Evolutionary conservation across 495 filamentous ascomycete species (phyloP), one percentile per base, ranked within the genome.

Genomic region (Podospora sp.): DNA sequence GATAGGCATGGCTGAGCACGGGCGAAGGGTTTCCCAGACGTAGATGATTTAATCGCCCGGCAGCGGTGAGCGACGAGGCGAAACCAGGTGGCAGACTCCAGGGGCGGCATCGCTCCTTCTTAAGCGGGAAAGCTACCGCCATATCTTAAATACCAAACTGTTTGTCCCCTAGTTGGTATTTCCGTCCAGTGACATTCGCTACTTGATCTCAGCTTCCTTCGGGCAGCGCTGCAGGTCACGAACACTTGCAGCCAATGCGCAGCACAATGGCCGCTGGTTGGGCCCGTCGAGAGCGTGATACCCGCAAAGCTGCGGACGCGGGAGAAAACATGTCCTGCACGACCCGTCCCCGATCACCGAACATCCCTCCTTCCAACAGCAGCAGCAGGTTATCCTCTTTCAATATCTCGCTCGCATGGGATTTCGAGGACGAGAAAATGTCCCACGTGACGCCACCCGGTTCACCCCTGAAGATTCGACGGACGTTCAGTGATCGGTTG

Each of bases 161-260:
- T 46, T 33, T 33, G 29, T 33, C 29, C 29, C 2, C 40, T 46
- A 2, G 11, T 11, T 2, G 40, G 4, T 12, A 12, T 18, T 18
- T 46, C 40, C 40, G 9, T 46, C 40, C 5, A 46, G 40, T 46
- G 2, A 6, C 16, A 12, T 46, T 14, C n/a, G 12, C 12, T 12
- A 36, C 5, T 36, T 12, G 33, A 36, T 5, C 33, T 36, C 33
- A 36, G 33, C n/a, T n/a, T n/a, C n/a, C 33, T 36, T 36, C 33
- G 33, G 33, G 33, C 12, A 36, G 33, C 33, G 33, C 50, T 53
- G 50, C 50, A 5, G 50, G 21, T 6, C 21, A 4, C 21, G 16
- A 53, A 53, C 6, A n/a, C 21, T 18, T 53, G 50, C 50, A 53
- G 50, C 50, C 18, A n/a, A n/a, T 53, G 50, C 50, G n/a, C 50